These are phyloP conservation scores for Umbelopsis sp. DNA, from an alignment of 192 early-diverging fungal species.

Conservation along the genomic window DNA sequence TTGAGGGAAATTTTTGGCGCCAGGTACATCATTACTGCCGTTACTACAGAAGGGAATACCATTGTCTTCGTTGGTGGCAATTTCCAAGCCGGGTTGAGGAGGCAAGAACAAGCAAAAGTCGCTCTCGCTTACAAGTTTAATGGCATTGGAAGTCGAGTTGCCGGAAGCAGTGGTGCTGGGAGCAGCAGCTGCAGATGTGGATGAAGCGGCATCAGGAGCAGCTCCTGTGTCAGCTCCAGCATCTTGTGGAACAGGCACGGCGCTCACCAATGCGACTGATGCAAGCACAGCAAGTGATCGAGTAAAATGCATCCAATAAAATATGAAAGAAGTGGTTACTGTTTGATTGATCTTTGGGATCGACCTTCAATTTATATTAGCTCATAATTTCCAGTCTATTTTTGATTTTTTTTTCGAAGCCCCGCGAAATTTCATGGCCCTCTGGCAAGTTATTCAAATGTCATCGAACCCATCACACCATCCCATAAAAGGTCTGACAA, in stretches of 20 bases:
- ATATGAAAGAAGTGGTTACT: neutral
- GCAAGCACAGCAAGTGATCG: slow-evolving; percentile 10
- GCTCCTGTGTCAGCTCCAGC: neutral
- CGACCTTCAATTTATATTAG: too few species aligned
- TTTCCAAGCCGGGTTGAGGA: slow-evolving; percentile 40
- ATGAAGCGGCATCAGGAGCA: neutral
- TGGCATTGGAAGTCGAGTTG: slow-evolving; percentile 4
- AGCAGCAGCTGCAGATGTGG: neutral
- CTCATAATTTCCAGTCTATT: neutral
- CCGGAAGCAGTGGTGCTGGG: neutral
- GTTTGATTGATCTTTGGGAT: too few species aligned
- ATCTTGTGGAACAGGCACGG: slow-evolving; percentile 3
- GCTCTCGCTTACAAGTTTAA: slow-evolving; percentile 23
- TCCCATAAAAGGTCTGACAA: neutral
- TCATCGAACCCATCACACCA: neutral
- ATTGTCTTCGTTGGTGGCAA: slow-evolving; percentile 45
- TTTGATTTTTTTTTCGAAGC: neutral
- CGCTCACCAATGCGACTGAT: slow-evolving; percentile 4
- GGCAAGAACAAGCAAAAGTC: slow-evolving; percentile 58
- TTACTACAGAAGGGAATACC: slow-evolving; percentile 55
- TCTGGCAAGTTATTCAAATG: neutral
- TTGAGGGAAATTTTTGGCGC: slow-evolving; percentile 45
- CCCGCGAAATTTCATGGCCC: slow-evolving; percentile 2
- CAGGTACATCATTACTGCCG: slow-evolving; percentile 21
- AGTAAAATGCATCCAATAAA: slow-evolving; percentile 14